These are phyloP conservation scores for Solanum chmielewskii DNA, from an alignment of 257 asterid genomes.

Conservation along the genomic window DNA sequence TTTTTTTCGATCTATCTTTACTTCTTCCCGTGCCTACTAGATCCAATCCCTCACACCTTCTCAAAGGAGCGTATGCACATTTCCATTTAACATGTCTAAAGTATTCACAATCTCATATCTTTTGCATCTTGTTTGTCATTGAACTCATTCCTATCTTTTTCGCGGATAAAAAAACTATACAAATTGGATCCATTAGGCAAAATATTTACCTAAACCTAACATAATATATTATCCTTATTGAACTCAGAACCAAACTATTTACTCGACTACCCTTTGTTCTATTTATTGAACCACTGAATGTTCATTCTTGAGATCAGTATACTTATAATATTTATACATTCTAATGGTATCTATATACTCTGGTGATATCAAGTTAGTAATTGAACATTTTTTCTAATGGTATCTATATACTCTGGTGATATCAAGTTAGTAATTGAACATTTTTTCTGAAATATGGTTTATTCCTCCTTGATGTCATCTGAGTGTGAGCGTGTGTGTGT, in stretches of 20 bases:
- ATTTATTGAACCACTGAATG: background rate
- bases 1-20: too few relatives aligned
- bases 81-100: background rate
- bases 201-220: background rate
- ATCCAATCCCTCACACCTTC: background rate
- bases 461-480: too few relatives aligned
- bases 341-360: too few relatives aligned
- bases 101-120: background rate
- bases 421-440: background rate
- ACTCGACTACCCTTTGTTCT: background rate
- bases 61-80: background rate
- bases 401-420: too few relatives aligned
- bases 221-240: too few relatives aligned
- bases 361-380: background rate
- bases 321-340: too few relatives aligned
- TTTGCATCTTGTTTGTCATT: background rate
- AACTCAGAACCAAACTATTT: background rate
- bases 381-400: background rate
- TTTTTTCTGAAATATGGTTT: too few relatives aligned
- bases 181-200: background rate
- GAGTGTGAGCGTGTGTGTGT: too few relatives aligned
- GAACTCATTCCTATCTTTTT: background rate
- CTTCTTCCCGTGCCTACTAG: background rate
- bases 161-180: background rate
- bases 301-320: background rate